Evolutionary conservation across 345 rosid species (phyloP).

Genomic region (Alliaria petiolata): DNA sequence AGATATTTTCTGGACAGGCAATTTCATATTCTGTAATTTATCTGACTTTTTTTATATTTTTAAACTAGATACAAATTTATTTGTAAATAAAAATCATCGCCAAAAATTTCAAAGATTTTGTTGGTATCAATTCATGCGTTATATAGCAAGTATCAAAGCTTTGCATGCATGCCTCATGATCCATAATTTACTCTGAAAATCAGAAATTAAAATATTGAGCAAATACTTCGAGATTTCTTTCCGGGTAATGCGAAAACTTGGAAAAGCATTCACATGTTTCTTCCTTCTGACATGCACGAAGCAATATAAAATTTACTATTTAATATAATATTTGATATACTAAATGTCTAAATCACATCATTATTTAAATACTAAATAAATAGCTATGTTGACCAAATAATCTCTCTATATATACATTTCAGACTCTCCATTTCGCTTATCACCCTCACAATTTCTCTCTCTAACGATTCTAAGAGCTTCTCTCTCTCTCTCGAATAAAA

Average conservation of each 20-base stretch:
- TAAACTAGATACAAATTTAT: background rate
- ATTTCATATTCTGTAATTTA: background rate
- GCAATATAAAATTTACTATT: background rate
- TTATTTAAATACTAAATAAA: background rate
- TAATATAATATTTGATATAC: background rate
- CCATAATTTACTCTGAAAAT: constrained; percentile 7
- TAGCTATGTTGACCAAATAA: constrained; percentile 43
- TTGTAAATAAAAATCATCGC: background rate
- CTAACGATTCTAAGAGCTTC: background rate
- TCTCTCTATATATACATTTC: constrained; percentile 50
- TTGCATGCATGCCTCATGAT: background rate
- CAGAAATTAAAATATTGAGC: background rate
- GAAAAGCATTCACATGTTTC: constrained; percentile 18
- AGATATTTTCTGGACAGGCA: constrained; percentile 11
- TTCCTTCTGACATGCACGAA: constrained; percentile 30
- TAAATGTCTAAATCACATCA: background rate
- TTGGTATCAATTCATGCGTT: background rate
- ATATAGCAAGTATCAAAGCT: constrained; percentile 4
- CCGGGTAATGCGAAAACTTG: constrained; percentile 12
- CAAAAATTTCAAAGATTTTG: no score
- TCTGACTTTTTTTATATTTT: background rate
- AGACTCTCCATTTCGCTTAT: constrained; percentile 36
- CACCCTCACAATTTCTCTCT: constrained; percentile 22
- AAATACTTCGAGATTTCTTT: background rate
- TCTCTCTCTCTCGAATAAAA: constrained; percentile 4